Evolutionary conservation across 2,329 filamentous ascomycete species (phyloP).

Genomic region (Sarocladiaceae sp.): DNA sequence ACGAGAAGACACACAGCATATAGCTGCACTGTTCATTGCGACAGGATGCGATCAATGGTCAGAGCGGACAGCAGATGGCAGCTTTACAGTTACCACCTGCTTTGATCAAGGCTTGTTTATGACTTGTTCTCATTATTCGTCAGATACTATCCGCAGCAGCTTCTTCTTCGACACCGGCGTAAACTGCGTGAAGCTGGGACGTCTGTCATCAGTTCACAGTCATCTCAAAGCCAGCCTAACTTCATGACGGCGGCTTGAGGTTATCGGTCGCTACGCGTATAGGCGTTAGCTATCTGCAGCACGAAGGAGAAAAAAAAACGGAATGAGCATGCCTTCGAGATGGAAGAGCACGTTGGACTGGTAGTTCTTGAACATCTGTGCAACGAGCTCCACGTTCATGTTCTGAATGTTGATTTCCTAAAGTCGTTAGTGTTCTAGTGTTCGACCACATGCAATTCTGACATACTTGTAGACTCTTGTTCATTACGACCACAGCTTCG

Average conservation of each 20-base stretch:
- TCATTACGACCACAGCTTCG: slow-evolving; percentile 86
- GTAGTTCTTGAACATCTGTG: slow-evolving; percentile 99
- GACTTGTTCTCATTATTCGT: too few species aligned
- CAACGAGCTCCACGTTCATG: slow-evolving; percentile 96
- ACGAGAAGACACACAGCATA: too few species aligned
- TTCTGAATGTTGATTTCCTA: slow-evolving; percentile 98
- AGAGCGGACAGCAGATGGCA: too few species aligned
- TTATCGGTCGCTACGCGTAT: slow-evolving; percentile 69
- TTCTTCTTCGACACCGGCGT: too few species aligned
- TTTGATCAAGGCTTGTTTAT: too few species aligned
- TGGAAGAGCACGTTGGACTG: slow-evolving; percentile 97
- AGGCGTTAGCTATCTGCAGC: not conserved
- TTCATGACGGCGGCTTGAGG: slow-evolving; percentile 67
- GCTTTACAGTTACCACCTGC: too few species aligned
- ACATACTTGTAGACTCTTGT: slow-evolving; percentile 76
- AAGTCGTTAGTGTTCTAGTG: not conserved
- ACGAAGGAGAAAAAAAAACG: not conserved
- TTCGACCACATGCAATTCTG: not conserved
- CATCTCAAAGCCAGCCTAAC: not conserved
- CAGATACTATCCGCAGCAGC: too few species aligned
- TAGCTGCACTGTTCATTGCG: too few species aligned
- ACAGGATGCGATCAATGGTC: too few species aligned
- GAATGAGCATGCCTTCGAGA: slow-evolving; percentile 69
- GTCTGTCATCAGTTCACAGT: not conserved
- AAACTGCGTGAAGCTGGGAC: too few species aligned